Evolutionary conservation across 2,329 filamentous ascomycete species (phyloP).

Genomic region (Aspergillus nomiae): DNA sequence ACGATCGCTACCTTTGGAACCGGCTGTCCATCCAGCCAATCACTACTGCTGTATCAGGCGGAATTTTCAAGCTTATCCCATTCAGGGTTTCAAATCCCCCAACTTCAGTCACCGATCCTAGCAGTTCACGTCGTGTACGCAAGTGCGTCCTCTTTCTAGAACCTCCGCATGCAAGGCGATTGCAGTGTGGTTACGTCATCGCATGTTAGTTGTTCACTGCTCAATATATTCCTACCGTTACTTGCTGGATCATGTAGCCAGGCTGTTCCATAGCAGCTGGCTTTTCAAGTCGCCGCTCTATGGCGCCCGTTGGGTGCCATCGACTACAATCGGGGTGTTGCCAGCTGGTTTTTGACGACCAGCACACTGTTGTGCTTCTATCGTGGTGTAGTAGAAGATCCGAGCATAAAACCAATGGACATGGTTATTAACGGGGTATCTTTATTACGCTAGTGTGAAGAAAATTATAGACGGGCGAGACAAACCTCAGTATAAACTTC

Average conservation of each 20-base stretch:
- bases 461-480: neutral
- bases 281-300: no score
- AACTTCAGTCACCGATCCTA: neutral
- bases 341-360: no score
- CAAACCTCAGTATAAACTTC: rapidly evolving
- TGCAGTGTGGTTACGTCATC: neutral
- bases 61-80: no score
- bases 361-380: no score
- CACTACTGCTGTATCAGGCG: neutral
- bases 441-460: neutral
- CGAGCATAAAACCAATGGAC: no score
- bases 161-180: neutral
- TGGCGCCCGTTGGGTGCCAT: no score
- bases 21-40: neutral
- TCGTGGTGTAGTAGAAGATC: no score
- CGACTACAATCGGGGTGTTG: no score
- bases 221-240: no score
- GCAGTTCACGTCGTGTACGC: neutral
- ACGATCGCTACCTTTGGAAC: neutral
- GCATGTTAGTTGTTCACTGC: neutral
- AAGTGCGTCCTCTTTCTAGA: neutral
- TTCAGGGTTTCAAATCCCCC: no score
- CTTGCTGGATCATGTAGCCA: no score
- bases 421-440: neutral
- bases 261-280: no score